These are phyloP conservation scores for Rhizopogon vesiculosus DNA, from an alignment of 768 basidiomycete genomes.

Conservation along the genomic window DNA sequence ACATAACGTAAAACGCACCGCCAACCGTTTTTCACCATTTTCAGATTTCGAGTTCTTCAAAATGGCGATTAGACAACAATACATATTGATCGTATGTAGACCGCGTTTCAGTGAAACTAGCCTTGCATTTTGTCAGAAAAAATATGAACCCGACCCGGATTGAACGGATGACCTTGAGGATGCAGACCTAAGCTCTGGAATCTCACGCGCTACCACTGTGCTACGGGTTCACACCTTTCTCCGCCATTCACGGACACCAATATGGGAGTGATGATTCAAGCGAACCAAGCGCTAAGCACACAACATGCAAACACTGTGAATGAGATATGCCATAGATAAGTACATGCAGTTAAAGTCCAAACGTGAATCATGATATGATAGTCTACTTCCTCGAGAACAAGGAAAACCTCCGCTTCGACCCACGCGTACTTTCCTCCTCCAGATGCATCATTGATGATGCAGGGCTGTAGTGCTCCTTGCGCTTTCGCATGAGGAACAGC, in stretches of 20 bases:
- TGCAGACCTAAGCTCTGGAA: constrained; percentile 23
- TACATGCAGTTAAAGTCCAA: constrained; percentile 8
- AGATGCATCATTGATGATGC: constrained; percentile 17
- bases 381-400: constrained; percentile 28
- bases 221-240: constrained; percentile 24
- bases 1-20: too few relatives aligned
- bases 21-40: too few relatives aligned
- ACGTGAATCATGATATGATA: background rate
- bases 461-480: constrained; percentile 19
- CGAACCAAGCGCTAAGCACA: too few relatives aligned
- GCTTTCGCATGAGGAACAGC: constrained; percentile 28
- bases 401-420: constrained; percentile 22
- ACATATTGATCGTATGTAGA: too few relatives aligned
- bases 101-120: too few relatives aligned
- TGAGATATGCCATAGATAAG: constrained; percentile 11
- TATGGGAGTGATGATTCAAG: background rate
- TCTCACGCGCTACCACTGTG: constrained; percentile 37
- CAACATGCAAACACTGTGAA: background rate
- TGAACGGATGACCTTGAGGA: constrained; percentile 46
- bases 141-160: constrained; percentile 38
- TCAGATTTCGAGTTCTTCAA: too few relatives aligned
- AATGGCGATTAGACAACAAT: too few relatives aligned
- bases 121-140: constrained; percentile 3
- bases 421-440: constrained; percentile 8
- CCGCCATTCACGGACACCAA: background rate